Evolutionary conservation across 768 basidiomycete genomes (phyloP), one percentile per base, ranked within the genome.

Genomic region (Phaffia australis): DNA sequence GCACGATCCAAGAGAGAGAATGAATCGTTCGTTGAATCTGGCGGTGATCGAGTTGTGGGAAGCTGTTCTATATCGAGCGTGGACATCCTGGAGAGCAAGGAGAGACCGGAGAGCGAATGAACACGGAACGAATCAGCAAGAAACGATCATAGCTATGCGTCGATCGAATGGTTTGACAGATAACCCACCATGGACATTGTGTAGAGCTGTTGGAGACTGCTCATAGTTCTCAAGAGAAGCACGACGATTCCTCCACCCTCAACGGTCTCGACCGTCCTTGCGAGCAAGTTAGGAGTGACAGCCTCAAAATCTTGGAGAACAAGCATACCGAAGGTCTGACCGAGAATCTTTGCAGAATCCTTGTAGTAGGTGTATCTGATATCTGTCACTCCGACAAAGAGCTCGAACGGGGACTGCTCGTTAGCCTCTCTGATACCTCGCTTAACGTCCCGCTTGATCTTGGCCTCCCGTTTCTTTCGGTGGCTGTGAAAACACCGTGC

Each of bases 321-420:
- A 68, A 89, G 85, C 91, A 98, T 97, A 52, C 94, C 94, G 76
- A 87, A 98, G 0, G 95, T 99, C 74, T 97, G 88, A 71, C 94
- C 95, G 47, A 99, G 83, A 70, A 97, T 90, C 78, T 94, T 95
- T 58, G 93, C 85, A 0, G 92, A 91, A 72, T 97, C 94, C 75
- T 95, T 95, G 80, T 97, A 98, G 79, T 97, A 93, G 56, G 89
- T 91, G 80, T 99, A 99, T 64, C 94, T 86, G 67, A 99, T 97
- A 75, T 99, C 94, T 3, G 94, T 98, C n/a, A 97, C 93, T 0
- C 89, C 88, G 16, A 98, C 86, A 74, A 99, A 99, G 52, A 98
- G 89, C 78, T 99, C 95, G 75, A 99, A 98, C 0, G 95, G 94
- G 76, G 89, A 85, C 75, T 95, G 89, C 66, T 99, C 92, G 74